Base-by-base conservation (phyloP, 768 basidiomycete species). In the Pulveroboletus frians region DNA sequence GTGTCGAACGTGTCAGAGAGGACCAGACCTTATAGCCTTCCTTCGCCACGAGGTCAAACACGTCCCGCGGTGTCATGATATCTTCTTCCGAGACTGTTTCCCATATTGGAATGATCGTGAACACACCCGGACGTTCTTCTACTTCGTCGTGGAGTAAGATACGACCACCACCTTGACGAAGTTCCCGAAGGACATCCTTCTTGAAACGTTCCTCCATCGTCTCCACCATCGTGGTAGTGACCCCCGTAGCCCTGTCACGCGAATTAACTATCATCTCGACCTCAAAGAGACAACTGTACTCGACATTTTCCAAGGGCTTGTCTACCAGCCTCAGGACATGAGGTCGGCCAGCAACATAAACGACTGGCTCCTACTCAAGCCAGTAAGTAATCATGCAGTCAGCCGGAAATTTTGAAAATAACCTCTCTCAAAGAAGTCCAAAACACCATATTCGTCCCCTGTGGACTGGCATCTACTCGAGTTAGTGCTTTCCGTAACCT, bases 391-490 rank as follows among this genome's bases (percentile, higher is more conserved):
- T 31, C 17, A 38, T 23, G 2, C 31, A 6, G 5, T 45, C 11
- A 32, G 43, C 2, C 5, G 13, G 15, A 51, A 21, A 35, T 27
- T 17, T 10, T 30, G n/a, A 26, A 43, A 53, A 70, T 49, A 43
- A 86, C 90, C 73, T 97, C 93, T 62, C 96, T 78, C 50, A 99
- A 67, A 0, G 90, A 94, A n/a, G 93, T 97, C 96, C 96, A 98
- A 52, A 81, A 84, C 13, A 93, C 85, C 55, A 67, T 77, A 49
- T 89, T 86, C 21, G 69, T 60, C 1, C 92, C 92, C n/a, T 79
- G 73, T 13, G 85, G 84, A 8, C 81, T 82, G 4, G 94, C 96
- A 53, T 85, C 78, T 40, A 98, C 88, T 50, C 88, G 76, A 18
- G 76, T 69, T 38, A 98, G 69, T 3, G 92, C 92, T 49, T 81